Base-by-base conservation (phyloP, 306 rosid genomes). In the Prunus salicina region DNA sequence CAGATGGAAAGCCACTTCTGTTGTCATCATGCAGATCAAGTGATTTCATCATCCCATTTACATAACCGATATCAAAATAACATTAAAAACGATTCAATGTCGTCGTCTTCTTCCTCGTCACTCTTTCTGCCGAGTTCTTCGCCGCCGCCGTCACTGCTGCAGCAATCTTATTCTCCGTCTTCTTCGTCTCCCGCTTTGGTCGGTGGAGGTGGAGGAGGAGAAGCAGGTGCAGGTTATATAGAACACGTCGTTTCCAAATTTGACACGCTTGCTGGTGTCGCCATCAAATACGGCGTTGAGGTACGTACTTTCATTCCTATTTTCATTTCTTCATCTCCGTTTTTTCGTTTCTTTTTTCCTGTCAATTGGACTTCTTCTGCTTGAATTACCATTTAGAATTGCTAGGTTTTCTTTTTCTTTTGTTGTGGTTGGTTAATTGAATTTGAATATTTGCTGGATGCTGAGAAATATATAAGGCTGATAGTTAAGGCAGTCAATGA, bases 241-340 rank as follows among this genome's bases (percentile, higher is more conserved):
- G 81, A 90, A 56, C 98, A 93, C 70, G 79, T 67, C 47, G 90
- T 93, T 30, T 84, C 97, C 62, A 93, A 93, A 76, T 83, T 87
- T 11, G 98, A 93, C 72, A 93, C 98, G 24, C 88, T 93, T 71
- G 98, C 82, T 73, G 98, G 98, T 32, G 83, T 93, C 46, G 96
- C 98, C 69, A 93, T 93, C 88, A 93, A 91, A 82, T 93, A 93
- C 56, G 97, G 98, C 34, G 96, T 91, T 43, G 97, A 93, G 97
- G 98, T 93, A 80, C 41, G 8, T 52, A 38, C 43, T 38, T 38
- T 38, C 43, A 38, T 38, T 38, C 43, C 43, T 16, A 55, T 4
- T 1, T 2, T 15, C 6, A 56, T 14, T 45, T 52, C 32, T n/a
- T 47, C 45, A 11, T 8, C 30, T 18, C 27, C 30, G 61, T 38